Evolutionary conservation across 495 filamentous ascomycete genomes (phyloP), one percentile per base, ranked within the genome.

Genomic region (Tuber brumale): DNA sequence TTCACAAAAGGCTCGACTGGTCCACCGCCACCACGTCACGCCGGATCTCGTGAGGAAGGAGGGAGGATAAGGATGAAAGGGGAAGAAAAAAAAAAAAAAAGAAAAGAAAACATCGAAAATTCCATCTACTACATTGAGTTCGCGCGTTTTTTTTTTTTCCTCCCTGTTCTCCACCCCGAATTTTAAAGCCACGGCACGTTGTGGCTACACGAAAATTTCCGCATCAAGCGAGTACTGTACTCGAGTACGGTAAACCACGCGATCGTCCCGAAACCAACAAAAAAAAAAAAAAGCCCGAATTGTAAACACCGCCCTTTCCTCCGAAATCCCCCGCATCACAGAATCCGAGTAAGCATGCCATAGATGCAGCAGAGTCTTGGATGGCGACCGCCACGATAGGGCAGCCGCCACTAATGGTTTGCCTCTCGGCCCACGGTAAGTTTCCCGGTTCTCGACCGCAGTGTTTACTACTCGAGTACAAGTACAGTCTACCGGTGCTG

Each of bases 261-360:
- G 31, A 61, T 27, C n/a, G 12, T 35, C 27, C 57, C 57, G 57
- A 35, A 35, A 66, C n/a, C 3, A 61, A 31, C 9, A 61, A 66
- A 61, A 61, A 61, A 9, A n/a, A 31, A 61, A 57, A 61, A 66
- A 61, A 61, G 27, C 8, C 19, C 19, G 46, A 35, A 66, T 35
- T 35, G 57, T 35, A 66, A 66, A 35, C 3, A 66, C 16, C 27
- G 57, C 27, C 16, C 44, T 19, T 35, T 16, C 27, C 27, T 27
- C 57, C 57, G 57, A 35, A 18, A 66, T 66, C 10, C 27, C 57
- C 57, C 57, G 27, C 27, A 35, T 66, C 27, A 66, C 12, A 66
- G 57, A 66, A 66, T 66, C 57, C 57, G 57, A 66, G 57, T 66
- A 66, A 66, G 57, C 57, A 6, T 35, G 57, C 57, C 27, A 35